Percentiles rank a stretch among this genome's conserved stretches.
Conservation (phyloP, 345 rosid genomes). For the Gossypium stocksii region DNA sequence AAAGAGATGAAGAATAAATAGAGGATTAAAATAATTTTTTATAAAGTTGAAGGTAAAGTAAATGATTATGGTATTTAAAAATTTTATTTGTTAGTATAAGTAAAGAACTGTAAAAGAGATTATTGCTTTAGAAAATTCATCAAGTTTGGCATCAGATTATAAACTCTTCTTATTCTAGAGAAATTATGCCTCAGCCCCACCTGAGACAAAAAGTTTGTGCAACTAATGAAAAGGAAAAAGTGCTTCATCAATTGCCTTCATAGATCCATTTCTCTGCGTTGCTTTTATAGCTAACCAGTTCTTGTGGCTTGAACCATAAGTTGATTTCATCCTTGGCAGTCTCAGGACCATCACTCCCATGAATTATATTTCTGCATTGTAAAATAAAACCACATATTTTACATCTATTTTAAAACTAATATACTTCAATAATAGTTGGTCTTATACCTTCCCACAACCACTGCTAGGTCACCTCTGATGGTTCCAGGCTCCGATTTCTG, state of each 20-base stretch:
- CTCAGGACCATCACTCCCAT: slow-evolving; percentile 97
- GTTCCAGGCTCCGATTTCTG: slow-evolving; percentile 98
- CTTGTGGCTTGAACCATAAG: slow-evolving; percentile 95
- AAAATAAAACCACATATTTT: background rate
- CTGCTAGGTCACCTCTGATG: slow-evolving; percentile 93
- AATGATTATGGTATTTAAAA: too few species aligned
- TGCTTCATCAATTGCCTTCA: slow-evolving; percentile 41
- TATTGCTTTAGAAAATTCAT: background rate
- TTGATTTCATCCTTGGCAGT: slow-evolving; percentile 87
- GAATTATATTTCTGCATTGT: slow-evolving; percentile 80
- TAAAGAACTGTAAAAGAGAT: background rate
- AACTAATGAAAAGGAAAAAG: background rate
- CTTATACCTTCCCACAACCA: slow-evolving; percentile 81
- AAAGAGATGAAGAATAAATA: too few species aligned
- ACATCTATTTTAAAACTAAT: background rate
- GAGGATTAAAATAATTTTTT: too few species aligned
- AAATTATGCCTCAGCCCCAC: background rate
- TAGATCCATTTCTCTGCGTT: slow-evolving; percentile 91
- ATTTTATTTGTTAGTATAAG: too few species aligned
- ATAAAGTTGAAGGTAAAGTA: too few species aligned
- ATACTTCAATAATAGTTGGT: background rate
- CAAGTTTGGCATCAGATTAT: background rate
- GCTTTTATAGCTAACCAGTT: slow-evolving; percentile 70
- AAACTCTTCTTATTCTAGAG: background rate
- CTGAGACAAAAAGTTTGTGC: background rate